phyloP scores from a whole-genome alignment of 2,329 filamentous ascomycete species.

The Alternaria solani region DNA sequence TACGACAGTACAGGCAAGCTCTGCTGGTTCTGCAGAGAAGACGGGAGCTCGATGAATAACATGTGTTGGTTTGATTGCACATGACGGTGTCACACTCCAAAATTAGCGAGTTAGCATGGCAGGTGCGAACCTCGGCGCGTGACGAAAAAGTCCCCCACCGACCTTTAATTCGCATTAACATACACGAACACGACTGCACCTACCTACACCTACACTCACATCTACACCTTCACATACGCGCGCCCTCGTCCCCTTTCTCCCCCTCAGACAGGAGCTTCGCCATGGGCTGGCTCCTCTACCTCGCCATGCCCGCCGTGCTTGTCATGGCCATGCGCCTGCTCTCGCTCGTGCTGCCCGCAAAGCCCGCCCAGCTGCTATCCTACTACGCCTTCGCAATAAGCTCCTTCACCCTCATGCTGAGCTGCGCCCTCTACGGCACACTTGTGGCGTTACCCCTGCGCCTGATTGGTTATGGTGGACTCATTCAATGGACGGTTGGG shows the following conservation, averaged over 20 bases:
- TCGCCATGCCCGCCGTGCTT: conserved; percentile 36
- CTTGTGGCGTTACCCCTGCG: conserved; percentile 76
- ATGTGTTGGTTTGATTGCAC: conserved; percentile 1
- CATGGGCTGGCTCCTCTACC: conserved; percentile 47
- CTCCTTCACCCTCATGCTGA: conserved; percentile 47
- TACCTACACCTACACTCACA: not conserved
- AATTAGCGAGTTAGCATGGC: conserved; percentile 20
- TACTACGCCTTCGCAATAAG: conserved; percentile 72
- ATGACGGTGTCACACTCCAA: conserved; percentile 3
- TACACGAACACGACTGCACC: conserved; percentile 2
- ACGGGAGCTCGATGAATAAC: not conserved
- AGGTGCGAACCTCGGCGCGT: conserved; percentile 32
- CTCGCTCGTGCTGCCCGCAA: conserved; percentile 39
- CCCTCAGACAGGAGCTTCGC: conserved; percentile 11
- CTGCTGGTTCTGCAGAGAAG: conserved; percentile 24
- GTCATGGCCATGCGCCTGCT: conserved; percentile 42
- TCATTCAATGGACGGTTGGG: conserved; percentile 85
- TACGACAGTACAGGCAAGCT: conserved; percentile 11
- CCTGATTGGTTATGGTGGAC: conserved; percentile 73
- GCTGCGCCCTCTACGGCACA: conserved; percentile 74
- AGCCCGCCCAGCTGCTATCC: conserved; percentile 51
- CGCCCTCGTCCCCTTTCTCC: not conserved
- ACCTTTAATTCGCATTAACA: conserved; percentile 10
- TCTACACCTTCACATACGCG: conserved; percentile 2
- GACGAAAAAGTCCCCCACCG: conserved; percentile 31